A percentile compares a stretch with the other conserved stretches of the same genome.
These are phyloP conservation scores for Pachysandra terminalis DNA, from an alignment of 164 flowering plant genomes.

Conservation along the genomic window DNA sequence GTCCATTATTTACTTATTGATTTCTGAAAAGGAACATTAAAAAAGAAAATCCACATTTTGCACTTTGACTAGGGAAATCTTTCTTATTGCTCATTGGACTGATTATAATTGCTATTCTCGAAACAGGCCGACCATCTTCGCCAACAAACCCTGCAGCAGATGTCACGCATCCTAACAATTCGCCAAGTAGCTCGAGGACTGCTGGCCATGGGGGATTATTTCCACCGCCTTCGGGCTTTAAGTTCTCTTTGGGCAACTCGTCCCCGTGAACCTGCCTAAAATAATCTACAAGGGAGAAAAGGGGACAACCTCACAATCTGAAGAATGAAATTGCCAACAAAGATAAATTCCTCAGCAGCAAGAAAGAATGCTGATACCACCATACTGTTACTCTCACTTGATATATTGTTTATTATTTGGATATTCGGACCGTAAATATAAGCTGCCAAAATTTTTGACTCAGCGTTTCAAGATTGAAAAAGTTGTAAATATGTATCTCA, in stretches of 20 bases:
- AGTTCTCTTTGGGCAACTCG: conserved; percentile 76
- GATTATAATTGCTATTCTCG: background rate
- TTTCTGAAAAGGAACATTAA: no score
- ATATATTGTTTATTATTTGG: background rate
- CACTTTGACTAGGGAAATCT: no score
- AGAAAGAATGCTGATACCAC: background rate
- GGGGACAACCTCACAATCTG: background rate
- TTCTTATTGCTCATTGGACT: background rate
- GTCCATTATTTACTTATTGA: no score
- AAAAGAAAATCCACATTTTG: no score
- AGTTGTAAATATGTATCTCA: conserved; percentile 21
- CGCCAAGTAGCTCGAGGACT: conserved; percentile 82
- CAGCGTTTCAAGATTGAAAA: conserved; percentile 12
- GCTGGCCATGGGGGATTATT: conserved; percentile 79
- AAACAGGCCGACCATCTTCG: conserved; percentile 88
- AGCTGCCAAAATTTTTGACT: conserved; percentile 11
- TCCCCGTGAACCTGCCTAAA: conserved; percentile 54
- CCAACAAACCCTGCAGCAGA: conserved; percentile 64
- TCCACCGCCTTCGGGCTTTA: conserved; percentile 73
- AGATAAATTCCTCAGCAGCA: conserved; percentile 6
- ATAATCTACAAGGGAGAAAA: conserved; percentile 38
- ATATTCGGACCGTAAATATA: background rate
- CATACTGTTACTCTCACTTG: background rate
- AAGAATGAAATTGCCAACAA: conserved; percentile 1
- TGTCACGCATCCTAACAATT: conserved; percentile 58